Evolutionary conservation across 2,329 filamentous ascomycete genomes (phyloP).

Genomic region (Tothia fuscella): DNA sequence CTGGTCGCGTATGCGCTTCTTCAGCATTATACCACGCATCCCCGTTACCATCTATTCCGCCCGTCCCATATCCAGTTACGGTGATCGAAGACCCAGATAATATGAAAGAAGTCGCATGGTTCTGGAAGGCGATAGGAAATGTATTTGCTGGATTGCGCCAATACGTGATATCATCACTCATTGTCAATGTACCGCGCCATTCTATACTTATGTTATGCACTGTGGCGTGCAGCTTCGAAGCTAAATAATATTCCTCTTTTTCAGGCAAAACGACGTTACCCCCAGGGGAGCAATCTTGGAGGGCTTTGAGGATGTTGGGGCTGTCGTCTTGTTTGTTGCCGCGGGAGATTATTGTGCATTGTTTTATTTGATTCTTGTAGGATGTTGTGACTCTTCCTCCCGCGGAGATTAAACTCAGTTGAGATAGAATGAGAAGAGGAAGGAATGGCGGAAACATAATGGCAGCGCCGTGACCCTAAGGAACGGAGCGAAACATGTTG

Average conservation of each 20-base stretch:
- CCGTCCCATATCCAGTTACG: slow-evolving; percentile 40
- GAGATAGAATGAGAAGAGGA: too few species aligned
- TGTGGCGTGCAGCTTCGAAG: slow-evolving; percentile 36
- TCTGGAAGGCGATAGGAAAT: slow-evolving; percentile 43
- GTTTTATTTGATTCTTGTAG: too few species aligned
- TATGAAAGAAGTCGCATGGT: slow-evolving; percentile 42
- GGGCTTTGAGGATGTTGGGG: slow-evolving; percentile 30
- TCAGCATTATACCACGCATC: slow-evolving; percentile 43
- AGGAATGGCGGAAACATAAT: too few species aligned
- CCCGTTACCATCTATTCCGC: slow-evolving; percentile 44
- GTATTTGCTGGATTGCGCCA: slow-evolving; percentile 44
- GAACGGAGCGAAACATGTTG: too few species aligned
- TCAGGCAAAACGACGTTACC: slow-evolving; percentile 39
- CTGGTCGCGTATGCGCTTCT: slow-evolving; percentile 33
- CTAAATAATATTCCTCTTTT: slow-evolving; percentile 40
- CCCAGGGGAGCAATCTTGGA: slow-evolving; percentile 27
- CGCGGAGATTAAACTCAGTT: too few species aligned
- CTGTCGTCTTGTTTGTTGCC: slow-evolving; percentile 29
- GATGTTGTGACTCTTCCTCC: too few species aligned
- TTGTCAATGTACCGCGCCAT: slow-evolving; percentile 42
- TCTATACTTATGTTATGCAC: slow-evolving; percentile 39
- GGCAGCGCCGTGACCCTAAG: too few species aligned
- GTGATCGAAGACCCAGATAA: slow-evolving; percentile 38
- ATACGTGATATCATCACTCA: slow-evolving; percentile 40
- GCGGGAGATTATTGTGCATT: slow-evolving; percentile 29